Evolutionary conservation across 164 flowering plant genomes (phyloP).

Genomic region (Magnolia sinica): DNA sequence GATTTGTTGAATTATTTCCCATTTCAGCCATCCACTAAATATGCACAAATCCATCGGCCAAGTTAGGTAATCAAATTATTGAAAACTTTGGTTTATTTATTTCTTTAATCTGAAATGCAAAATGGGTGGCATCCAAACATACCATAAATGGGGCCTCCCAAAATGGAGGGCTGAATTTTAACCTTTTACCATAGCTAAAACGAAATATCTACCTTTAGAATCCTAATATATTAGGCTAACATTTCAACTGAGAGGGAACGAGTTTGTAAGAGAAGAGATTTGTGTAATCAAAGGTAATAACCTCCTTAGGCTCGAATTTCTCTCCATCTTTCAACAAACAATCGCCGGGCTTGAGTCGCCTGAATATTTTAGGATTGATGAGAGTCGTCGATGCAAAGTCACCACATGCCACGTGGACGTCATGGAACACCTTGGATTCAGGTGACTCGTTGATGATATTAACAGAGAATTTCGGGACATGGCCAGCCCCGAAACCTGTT

Average conservation of each 20-base stretch:
- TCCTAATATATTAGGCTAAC: neutral
- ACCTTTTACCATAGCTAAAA: neutral
- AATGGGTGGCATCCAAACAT: too few species aligned
- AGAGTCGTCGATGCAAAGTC: neutral
- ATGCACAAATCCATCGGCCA: too few species aligned
- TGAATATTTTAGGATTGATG: neutral
- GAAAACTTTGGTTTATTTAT: too few species aligned
- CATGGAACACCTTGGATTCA: too few species aligned
- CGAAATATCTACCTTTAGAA: neutral
- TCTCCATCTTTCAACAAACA: constrained; percentile 7
- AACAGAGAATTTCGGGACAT: too few species aligned
- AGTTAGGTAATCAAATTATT: too few species aligned
- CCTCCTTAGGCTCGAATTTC: neutral
- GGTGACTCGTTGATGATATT: too few species aligned
- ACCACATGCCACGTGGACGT: constrained; percentile 10
- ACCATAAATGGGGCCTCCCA: neutral
- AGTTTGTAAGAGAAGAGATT: constrained; percentile 1
- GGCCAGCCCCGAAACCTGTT: too few species aligned
- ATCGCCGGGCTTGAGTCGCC: constrained; percentile 2
- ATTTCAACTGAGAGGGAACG: neutral
- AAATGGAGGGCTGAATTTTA: neutral
- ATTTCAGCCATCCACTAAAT: too few species aligned
- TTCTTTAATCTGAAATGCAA: too few species aligned
- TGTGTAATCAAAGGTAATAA: constrained; percentile 1
- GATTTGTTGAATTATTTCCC: too few species aligned